phyloP scores from a whole-genome alignment of 1,139 yeast species.

The Pichia kudriavzevii region DNA sequence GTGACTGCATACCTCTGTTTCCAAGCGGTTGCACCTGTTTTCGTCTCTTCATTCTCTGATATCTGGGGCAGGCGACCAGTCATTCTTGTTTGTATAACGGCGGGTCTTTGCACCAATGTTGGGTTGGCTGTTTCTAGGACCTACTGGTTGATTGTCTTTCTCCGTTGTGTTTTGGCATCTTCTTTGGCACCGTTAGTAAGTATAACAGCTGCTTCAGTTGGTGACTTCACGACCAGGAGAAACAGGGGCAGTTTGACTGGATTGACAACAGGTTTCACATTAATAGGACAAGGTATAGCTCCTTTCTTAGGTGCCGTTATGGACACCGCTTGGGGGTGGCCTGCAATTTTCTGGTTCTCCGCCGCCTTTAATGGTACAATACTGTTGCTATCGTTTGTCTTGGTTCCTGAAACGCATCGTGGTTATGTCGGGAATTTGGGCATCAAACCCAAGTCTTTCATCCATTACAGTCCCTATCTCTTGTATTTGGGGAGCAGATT shows the following conservation, averaged over 20 bases:
- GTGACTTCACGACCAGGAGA: constrained; percentile 54
- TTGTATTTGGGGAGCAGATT: constrained; percentile 19
- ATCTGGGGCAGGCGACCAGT: constrained; percentile 63
- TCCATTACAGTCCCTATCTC: constrained; percentile 40
- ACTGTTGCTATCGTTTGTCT: constrained; percentile 31
- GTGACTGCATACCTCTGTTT: constrained; percentile 64
- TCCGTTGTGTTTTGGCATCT: constrained; percentile 62
- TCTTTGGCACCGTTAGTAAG: constrained; percentile 69
- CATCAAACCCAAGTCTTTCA: constrained; percentile 34
- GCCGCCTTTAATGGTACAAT: constrained; percentile 50
- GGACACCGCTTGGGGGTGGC: constrained; percentile 58
- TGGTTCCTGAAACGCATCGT: constrained; percentile 68
- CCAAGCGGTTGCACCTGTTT: constrained; percentile 64
- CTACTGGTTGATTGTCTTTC: constrained; percentile 46
- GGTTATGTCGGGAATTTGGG: constrained; percentile 63
- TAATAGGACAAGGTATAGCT: constrained; percentile 69
- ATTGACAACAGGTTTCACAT: constrained; percentile 51
- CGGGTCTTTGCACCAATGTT: constrained; percentile 49
- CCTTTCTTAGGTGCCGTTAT: constrained; percentile 68
- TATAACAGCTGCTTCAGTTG: constrained; percentile 56
- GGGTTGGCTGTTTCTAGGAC: constrained; percentile 52
- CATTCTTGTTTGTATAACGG: constrained; percentile 41
- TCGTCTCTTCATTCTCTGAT: constrained; percentile 63
- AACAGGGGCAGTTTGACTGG: constrained; percentile 66
- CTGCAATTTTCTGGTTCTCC: constrained; percentile 69